A percentile compares a stretch with the other conserved stretches of the same genome.
Evolutionary conservation across 1,139 yeast genomes (phyloP).

Genomic region (Scheffersomyces illinoinensis): DNA sequence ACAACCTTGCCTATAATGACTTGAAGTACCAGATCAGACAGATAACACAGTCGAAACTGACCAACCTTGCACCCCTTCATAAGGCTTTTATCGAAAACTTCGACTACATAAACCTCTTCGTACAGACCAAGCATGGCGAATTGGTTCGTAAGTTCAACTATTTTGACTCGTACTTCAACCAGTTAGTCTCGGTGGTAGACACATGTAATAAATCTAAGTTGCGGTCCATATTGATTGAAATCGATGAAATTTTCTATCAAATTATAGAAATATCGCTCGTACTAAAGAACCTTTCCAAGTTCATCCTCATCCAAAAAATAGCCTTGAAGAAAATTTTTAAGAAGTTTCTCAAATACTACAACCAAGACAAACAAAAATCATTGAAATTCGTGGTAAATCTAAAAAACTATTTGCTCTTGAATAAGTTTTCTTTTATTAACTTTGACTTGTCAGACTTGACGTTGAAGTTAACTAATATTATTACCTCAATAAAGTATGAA

Average conservation of each 20-base stretch:
- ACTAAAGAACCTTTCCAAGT: slow-evolving; percentile 71
- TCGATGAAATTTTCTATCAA: slow-evolving; percentile 33
- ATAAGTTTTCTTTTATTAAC: slow-evolving; percentile 57
- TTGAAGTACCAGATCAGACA: slow-evolving; percentile 61
- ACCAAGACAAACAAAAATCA: slow-evolving; percentile 34
- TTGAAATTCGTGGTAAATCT: slow-evolving; percentile 40
- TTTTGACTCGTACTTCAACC: slow-evolving; percentile 18
- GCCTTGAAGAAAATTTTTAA: slow-evolving; percentile 81
- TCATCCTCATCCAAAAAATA: slow-evolving; percentile 74
- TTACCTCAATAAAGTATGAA: slow-evolving; percentile 10
- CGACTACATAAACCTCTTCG: slow-evolving; percentile 58
- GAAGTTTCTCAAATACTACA: slow-evolving; percentile 68
- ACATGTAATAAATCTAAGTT: slow-evolving; percentile 21
- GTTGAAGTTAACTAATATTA: slow-evolving; percentile 52
- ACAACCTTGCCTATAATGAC: slow-evolving; percentile 81
- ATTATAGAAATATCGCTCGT: slow-evolving; percentile 55
- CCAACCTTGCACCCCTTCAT: slow-evolving; percentile 24
- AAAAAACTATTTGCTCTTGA: slow-evolving; percentile 36
- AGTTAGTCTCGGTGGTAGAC: slow-evolving; percentile 5
- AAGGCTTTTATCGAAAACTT: slow-evolving; percentile 47
- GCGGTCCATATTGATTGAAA: background rate
- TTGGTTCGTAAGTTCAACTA: slow-evolving; percentile 32
- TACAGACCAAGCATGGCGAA: slow-evolving; percentile 68
- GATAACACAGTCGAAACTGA: slow-evolving; percentile 33
- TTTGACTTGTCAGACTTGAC: slow-evolving; percentile 67